Evolutionary conservation across 2,329 filamentous ascomycete species (phyloP), one percentile per base, ranked within the genome.

Genomic region (Didymella pinodella): DNA sequence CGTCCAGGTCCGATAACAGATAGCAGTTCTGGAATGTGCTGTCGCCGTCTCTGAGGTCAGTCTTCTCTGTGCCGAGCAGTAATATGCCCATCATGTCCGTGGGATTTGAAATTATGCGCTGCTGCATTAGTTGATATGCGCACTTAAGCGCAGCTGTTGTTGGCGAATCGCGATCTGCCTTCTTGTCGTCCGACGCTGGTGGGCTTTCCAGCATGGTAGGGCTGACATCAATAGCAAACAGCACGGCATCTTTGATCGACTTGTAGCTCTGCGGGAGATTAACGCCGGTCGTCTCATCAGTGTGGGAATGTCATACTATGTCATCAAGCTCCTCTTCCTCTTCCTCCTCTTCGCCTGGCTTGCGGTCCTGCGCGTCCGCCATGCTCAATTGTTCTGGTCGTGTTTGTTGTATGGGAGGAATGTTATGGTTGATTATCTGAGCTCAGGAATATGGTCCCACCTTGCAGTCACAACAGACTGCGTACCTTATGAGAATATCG

Each of bases 51-150:
- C 69, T 72, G 16, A 75, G 40, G 49, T 75, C 73, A 38, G 92
- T 91, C 77, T 91, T 86, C 71, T 96, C 84, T 0, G 95, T 99
- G 8, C 93, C 93, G 74, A 96, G 99, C 0, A 99, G 83, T 36
- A 99, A 77, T 26, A 99, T 90, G 2, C 94, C 93, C 86, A 99
- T 97, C 91, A 97, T 96, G 62, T 99, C 95, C 72, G 90, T 93
- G 1, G 95, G 95, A 62, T 93, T 94, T 3, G 94, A 94, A 69
- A 99, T 98, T 77, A 99, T 98, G 68, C 95, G 92, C 80, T 98
- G 94, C 79, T 98, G 92, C 92, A 99, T 97, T 52, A 99, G 83
- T 72, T 92, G 88, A 72, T 96, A 96, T 57, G 94, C 95, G 70
- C 92, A 97, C 83, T 97, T 97, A 48, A 99, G 80, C 4, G 95